Percentiles rank a stretch among this genome's conserved stretches.
phyloP scores from a whole-genome alignment of 495 filamentous ascomycete genomes.

The Penicillium angulare region DNA sequence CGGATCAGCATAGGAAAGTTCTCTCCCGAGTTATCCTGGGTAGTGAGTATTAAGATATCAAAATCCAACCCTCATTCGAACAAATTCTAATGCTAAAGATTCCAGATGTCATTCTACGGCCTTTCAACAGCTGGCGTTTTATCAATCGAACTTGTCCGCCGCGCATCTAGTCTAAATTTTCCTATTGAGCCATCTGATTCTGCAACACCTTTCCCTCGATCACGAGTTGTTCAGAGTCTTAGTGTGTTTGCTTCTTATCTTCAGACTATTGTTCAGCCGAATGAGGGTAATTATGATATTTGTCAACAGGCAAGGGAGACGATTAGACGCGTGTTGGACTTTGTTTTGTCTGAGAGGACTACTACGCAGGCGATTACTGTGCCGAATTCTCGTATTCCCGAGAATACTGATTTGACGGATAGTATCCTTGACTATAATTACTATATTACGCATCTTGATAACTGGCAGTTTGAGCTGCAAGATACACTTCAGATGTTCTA shows the following conservation, averaged over 20 bases:
- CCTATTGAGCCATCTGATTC: background rate
- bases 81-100: background rate
- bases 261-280: conserved; percentile 6
- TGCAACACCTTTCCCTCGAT: conserved; percentile 8
- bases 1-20: background rate
- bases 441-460: conserved; percentile 6
- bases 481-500: conserved; percentile 3
- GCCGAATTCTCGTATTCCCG: background rate
- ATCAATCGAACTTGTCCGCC: conserved; percentile 15
- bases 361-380: background rate
- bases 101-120: conserved; percentile 13
- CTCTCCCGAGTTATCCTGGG: background rate
- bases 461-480: conserved; percentile 8
- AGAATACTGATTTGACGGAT: background rate
- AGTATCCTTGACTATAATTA: conserved; percentile 5
- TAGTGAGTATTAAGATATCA: background rate
- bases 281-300: conserved; percentile 18
- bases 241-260: conserved; percentile 15
- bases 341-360: background rate
- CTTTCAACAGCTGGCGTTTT: conserved; percentile 16
- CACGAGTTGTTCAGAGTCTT: conserved; percentile 16
- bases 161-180: background rate
- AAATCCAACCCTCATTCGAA: background rate
- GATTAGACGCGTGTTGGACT: conserved; percentile 9
- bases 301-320: conserved; percentile 16